A percentile compares a stretch with the other conserved stretches of the same genome.
These are phyloP conservation scores for Globisporangium canariense DNA, from an alignment of 352 stramenopile genomes.

Conservation along the genomic window DNA sequence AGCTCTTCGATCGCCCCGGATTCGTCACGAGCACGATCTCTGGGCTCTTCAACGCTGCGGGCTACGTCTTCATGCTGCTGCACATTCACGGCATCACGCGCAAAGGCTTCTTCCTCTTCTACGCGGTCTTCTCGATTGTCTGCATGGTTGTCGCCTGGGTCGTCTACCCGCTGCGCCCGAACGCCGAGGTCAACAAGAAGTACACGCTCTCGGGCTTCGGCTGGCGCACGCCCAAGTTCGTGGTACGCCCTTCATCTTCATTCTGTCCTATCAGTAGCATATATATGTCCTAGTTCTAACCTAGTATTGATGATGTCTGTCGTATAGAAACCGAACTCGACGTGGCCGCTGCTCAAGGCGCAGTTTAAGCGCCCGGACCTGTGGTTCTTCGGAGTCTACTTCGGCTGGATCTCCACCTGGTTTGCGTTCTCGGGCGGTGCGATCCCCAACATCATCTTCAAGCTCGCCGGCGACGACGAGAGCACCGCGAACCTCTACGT, in stretches of 20 bases:
- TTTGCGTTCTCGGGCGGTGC: conserved; percentile 27
- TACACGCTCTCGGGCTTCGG: conserved; percentile 25
- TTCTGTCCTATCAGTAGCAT: neutral
- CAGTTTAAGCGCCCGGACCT: conserved; percentile 21
- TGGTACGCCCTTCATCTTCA: neutral
- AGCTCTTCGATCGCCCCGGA: conserved; percentile 44
- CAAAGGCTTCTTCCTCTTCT: conserved; percentile 36
- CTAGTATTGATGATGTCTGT: too few species aligned
- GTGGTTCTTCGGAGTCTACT: conserved; percentile 30
- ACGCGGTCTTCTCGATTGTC: conserved; percentile 22
- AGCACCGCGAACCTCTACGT: conserved; percentile 22
- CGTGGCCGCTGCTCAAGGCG: conserved; percentile 20
- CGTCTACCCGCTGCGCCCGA: conserved; percentile 20
- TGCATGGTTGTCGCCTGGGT: conserved; percentile 25
- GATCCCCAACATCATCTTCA: conserved; percentile 25
- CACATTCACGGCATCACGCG: conserved; percentile 37
- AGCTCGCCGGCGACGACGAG: conserved; percentile 14
- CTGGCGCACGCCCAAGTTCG: conserved; percentile 17
- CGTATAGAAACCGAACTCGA: neutral
- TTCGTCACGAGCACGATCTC: conserved; percentile 41
- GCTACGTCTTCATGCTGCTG: conserved; percentile 50
- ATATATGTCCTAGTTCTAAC: neutral
- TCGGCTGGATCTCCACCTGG: conserved; percentile 31
- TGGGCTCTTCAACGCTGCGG: conserved; percentile 47
- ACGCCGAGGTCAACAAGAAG: conserved; percentile 14